phyloP scores from a whole-genome alignment of 371 early-diverging fungal genomes.

The Mucor circinelloides region DNA sequence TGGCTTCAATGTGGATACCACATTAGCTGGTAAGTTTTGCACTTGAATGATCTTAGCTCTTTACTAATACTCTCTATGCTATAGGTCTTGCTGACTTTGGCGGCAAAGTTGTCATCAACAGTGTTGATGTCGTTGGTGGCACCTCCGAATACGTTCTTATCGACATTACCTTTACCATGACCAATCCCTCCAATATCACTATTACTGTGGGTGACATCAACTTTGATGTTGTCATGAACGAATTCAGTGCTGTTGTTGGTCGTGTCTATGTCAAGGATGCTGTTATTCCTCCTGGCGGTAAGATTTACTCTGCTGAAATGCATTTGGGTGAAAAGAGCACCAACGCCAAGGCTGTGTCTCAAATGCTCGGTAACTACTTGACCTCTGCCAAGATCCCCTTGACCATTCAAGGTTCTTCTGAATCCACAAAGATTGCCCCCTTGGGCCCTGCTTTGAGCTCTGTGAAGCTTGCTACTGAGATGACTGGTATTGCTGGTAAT shows the following conservation, averaged over 20 bases:
- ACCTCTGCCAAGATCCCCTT: constrained; percentile 47
- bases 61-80: not conserved
- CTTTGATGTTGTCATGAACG: constrained; percentile 46
- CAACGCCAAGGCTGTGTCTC: constrained; percentile 22
- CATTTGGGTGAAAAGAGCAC: constrained; percentile 28
- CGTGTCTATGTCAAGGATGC: constrained; percentile 37
- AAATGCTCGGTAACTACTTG: constrained; percentile 39
- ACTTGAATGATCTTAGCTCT: not conserved
- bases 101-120: constrained; percentile 42
- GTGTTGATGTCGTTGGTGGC: constrained; percentile 45
- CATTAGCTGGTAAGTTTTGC: constrained; percentile 44
- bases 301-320: constrained; percentile 39
- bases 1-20: constrained; percentile 50
- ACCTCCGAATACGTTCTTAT: constrained; percentile 40
- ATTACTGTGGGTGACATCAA: constrained; percentile 54
- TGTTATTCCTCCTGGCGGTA: constrained; percentile 52
- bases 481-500: constrained; percentile 51
- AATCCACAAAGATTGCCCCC: constrained; percentile 48
- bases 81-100: constrained; percentile 49
- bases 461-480: constrained; percentile 44
- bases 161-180: constrained; percentile 39
- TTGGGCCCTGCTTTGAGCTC: constrained; percentile 47
- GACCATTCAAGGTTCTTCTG: constrained; percentile 39
- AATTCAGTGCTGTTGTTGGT: constrained; percentile 40
- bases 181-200: constrained; percentile 59